Base-by-base conservation (phyloP, 1,284 basidiomycete species). In the Mrakiaceae sp. region DNA sequence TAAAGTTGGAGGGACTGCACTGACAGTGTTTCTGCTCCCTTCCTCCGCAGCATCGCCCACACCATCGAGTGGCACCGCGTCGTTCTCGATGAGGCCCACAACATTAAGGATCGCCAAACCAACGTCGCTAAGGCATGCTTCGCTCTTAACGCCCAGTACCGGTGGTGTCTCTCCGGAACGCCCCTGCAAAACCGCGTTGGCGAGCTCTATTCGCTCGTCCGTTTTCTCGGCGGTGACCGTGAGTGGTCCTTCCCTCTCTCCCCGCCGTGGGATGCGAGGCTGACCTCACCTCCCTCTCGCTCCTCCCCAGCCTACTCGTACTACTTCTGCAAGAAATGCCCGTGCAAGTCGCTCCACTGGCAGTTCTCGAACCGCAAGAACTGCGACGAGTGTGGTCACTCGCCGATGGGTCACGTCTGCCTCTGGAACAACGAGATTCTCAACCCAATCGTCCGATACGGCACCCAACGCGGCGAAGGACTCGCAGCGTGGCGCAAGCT, bases 91-190 rank as follows among this genome's bases (percentile, higher is more conserved):
- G 96, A 98, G 78, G 95, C 95, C 6, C 96, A 99, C 76, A 97
- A 96, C 74, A 98, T 96, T 79, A 95, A 94, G 74, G 95, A 98
- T 74, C 84, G 96, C 12, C 78, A 85, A 1, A 95, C 92, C 1
- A 98, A 97, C 73, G 98, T 95, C 0, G 94, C 96, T 2, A 98
- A 97, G 76, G 93, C 91, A 9, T 83, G 92, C 0, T 99, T 98
- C 73, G 89, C 92, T 61, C 79, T 98, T 4, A 77, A 87, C 8
- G 84, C 87, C 64, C 83, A 83, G 66, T 91, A 85, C 70, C 85
- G 85, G 68, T 99, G 96, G 96, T 98, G 96, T 76, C 80, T 99
- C 46, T 97, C 93, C 42, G 96, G 95, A n/a, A 97, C 94, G n/a
- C 94, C 92, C 0, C 77, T 94, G 11, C 76, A 98, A 76, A 96